Evolutionary conservation across 768 basidiomycete species (phyloP).

Genomic region (Suillus lakei): DNA sequence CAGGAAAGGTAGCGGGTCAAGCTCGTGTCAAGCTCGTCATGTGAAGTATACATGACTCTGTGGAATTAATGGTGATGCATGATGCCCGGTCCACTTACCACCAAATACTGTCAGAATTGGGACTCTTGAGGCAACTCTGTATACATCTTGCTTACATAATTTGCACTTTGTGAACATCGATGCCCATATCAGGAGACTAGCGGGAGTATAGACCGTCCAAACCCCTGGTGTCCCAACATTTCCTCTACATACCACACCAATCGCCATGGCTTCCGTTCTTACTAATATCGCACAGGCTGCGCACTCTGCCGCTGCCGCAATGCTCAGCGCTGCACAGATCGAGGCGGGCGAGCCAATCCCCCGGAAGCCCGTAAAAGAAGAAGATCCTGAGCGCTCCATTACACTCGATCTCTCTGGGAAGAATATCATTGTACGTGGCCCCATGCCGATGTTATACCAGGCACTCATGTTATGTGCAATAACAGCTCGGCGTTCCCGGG

Average conservation of each 20-base stretch:
- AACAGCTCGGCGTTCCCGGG: slow-evolving; percentile 74
- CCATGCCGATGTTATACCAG: not conserved
- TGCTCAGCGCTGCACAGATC: slow-evolving; percentile 54
- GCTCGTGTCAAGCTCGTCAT: not conserved
- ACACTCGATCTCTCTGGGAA: slow-evolving; percentile 58
- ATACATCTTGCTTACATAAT: not conserved
- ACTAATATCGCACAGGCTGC: slow-evolving; percentile 53
- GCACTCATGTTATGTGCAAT: not conserved
- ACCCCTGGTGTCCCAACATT: not conserved
- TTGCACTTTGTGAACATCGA: not conserved
- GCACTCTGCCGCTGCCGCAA: slow-evolving; percentile 55
- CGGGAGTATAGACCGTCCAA: not conserved
- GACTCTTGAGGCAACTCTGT: too few relatives aligned
- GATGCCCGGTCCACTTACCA: not conserved
- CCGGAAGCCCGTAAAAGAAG: slow-evolving; percentile 59
- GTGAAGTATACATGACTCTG: too few relatives aligned
- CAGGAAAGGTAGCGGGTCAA: not conserved
- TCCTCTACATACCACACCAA: not conserved
- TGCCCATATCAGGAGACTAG: not conserved
- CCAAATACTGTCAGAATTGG: too few relatives aligned
- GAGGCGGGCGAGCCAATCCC: slow-evolving; percentile 48
- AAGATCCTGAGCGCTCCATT: slow-evolving; percentile 47
- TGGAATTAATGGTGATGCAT: not conserved
- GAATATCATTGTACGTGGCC: slow-evolving; percentile 60
- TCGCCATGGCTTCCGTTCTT: slow-evolving; percentile 52